Evolutionary conservation across 805 yeast genomes (phyloP).

Genomic region (Candida boleticola): DNA sequence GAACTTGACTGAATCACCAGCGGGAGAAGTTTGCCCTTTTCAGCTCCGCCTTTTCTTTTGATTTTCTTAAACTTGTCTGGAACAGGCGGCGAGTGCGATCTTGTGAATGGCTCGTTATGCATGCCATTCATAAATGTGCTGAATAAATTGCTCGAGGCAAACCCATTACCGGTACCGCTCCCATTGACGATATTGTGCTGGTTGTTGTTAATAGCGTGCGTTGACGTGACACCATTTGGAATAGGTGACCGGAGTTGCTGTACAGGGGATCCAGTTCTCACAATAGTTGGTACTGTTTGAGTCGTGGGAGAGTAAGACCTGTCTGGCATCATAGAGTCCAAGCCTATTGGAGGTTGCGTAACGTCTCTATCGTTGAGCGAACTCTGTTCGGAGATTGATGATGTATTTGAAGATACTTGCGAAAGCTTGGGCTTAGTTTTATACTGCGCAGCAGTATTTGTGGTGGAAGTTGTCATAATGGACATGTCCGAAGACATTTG

Average conservation of each 20-base stretch:
- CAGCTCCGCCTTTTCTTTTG: constrained; percentile 6
- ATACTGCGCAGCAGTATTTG: constrained; percentile 14
- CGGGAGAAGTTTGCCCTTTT: constrained; percentile 1
- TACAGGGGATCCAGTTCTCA: constrained; percentile 2
- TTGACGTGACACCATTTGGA: not conserved
- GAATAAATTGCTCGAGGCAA: not conserved
- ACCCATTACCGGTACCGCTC: constrained; percentile 4
- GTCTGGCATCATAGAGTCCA: not conserved
- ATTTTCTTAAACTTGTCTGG: constrained; percentile 16
- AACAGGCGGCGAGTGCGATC: constrained; percentile 28
- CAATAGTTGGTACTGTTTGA: not conserved
- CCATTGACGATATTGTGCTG: not conserved
- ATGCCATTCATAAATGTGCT: not conserved
- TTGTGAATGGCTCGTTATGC: constrained; percentile 1
- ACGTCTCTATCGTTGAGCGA: not conserved
- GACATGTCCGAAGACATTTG: constrained; percentile 36
- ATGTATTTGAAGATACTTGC: constrained; percentile 36
- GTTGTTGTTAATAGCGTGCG: not conserved
- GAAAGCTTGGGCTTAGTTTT: constrained; percentile 26
- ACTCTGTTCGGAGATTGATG: constrained; percentile 11
- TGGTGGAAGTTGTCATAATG: constrained; percentile 27
- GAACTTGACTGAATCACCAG: not conserved
- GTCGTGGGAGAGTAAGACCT: constrained; percentile 1
- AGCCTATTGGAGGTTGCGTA: not conserved
- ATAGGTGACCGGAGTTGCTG: not conserved